Base-by-base conservation (phyloP, 2,329 filamentous ascomycete genomes). In the Claviceps purpurea region DNA sequence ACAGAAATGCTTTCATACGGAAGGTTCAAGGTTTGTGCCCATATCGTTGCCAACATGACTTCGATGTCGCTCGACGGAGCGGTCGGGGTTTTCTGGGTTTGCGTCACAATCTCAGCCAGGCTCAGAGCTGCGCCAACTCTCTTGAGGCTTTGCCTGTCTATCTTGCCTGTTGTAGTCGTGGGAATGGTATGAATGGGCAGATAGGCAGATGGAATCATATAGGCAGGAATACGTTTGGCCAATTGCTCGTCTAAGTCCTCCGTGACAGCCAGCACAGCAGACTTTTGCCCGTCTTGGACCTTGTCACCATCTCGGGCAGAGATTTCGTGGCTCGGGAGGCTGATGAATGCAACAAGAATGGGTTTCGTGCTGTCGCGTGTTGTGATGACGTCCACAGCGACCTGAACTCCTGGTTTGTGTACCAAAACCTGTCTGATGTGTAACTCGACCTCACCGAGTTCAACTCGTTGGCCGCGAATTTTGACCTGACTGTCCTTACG, bases 401-500 rank as follows among this genome's bases (percentile, higher is more conserved):
- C 24, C n/a, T 46, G 44, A n/a, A 46, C 44, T 13, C 11, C 18
- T 26, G 44, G 20, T 24, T 26, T 26, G 44, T 46, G 7, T n/a
- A 24, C 44, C 22, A 46, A 22, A 20, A 34, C 44, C 16, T 34
- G 18, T 22, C 26, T 46, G 22, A 46, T 46, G 2, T 46, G 44
- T 10, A 30, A 30, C 38, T 61, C 59, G 1, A 61, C 52, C 30
- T 60, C 59, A 1, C 47, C 56, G 0, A 55, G 52, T 48, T 63
- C 61, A 22, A 64, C 50, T 8, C 61, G 57, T 38, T 62, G 57
- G n/a, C 61, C 61, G 3, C 59, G 51, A 11, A 64, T 55, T 52
- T 62, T 62, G 45, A 59, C 51, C 24, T 62, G 60, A 1, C 50
- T 45, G 26, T 62, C 60, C 22, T 58, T 53, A 3, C 60, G 59